Conservation (phyloP, 331 rosid genomes). For the Telfairia occidentalis region DNA sequence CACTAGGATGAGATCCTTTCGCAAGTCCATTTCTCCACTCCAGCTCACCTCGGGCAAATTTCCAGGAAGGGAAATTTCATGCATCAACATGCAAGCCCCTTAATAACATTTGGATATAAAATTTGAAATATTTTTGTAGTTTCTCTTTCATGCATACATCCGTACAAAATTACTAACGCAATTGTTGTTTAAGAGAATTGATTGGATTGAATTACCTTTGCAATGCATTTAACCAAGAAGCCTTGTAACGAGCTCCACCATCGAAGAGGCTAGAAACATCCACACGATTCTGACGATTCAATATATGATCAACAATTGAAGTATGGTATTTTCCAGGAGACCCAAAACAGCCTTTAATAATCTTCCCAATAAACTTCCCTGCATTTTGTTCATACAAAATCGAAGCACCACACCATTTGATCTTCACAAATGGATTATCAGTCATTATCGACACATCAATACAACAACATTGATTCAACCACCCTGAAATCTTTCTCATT, state of each 20-base stretch:
- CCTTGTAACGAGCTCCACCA: constrained; percentile 3
- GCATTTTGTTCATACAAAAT: neutral
- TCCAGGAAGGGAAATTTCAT: too few species aligned
- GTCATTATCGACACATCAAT: neutral
- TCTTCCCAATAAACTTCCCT: neutral
- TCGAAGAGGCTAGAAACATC: neutral
- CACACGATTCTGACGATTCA: neutral
- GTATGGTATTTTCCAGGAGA: neutral
- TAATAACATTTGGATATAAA: too few species aligned
- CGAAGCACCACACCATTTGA: constrained; percentile 9
- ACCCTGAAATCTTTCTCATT: neutral
- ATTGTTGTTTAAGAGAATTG: too few species aligned
- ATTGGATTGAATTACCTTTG: neutral
- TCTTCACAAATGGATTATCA: neutral
- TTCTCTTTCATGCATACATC: too few species aligned
- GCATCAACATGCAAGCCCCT: too few species aligned
- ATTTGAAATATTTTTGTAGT: too few species aligned
- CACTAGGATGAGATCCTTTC: too few species aligned
- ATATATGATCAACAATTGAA: neutral
- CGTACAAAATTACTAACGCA: too few species aligned
- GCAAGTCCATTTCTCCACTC: too few species aligned
- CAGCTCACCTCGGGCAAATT: too few species aligned
- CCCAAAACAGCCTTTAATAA: neutral
- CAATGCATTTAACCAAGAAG: neutral
- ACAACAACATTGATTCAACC: neutral